Evolutionary conservation across 352 stramenopile genomes (phyloP).

Genomic region (Globisporangium yorkense): DNA sequence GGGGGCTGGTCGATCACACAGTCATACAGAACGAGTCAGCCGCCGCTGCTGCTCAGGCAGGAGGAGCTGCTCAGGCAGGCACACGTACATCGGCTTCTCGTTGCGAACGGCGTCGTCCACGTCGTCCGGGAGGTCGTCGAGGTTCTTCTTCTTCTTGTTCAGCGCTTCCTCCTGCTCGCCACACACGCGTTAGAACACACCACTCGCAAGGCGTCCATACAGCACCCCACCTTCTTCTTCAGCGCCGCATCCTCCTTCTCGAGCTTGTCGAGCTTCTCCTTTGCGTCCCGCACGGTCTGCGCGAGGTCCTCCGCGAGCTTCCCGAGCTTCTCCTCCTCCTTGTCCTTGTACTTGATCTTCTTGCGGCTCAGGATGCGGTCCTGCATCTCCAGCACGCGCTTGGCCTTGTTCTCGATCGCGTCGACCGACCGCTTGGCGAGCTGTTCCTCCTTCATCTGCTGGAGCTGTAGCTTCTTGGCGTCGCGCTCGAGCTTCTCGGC

Average conservation of each 20-base stretch:
- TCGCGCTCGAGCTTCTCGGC: constrained; percentile 80
- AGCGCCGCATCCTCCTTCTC: constrained; percentile 81
- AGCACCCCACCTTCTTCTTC: constrained; percentile 40
- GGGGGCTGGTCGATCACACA: constrained; percentile 23
- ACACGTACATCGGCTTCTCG: constrained; percentile 67
- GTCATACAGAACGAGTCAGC: too few species aligned
- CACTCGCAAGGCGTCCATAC: too few species aligned
- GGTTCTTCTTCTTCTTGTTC: constrained; percentile 71
- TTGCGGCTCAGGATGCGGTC: constrained; percentile 81
- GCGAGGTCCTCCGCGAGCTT: constrained; percentile 72
- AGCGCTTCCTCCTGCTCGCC: constrained; percentile 52
- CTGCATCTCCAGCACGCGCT: constrained; percentile 83
- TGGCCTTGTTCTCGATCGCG: constrained; percentile 80
- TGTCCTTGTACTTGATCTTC: constrained; percentile 89
- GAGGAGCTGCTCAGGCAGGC: background rate
- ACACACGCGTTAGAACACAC: background rate
- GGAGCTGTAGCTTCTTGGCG: constrained; percentile 46
- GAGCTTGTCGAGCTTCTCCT: constrained; percentile 82
- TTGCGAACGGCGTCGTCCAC: constrained; percentile 23
- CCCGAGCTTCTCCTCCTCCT: constrained; percentile 83
- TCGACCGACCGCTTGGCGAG: constrained; percentile 67
- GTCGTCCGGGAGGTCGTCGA: constrained; percentile 45
- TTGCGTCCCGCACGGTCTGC: constrained; percentile 65
- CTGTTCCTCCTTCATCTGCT: constrained; percentile 69
- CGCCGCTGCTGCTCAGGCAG: too few species aligned